Evolutionary conservation across 1,284 basidiomycete genomes (phyloP), one percentile per base, ranked within the genome.

Genomic region (Crepidotus sp.): DNA sequence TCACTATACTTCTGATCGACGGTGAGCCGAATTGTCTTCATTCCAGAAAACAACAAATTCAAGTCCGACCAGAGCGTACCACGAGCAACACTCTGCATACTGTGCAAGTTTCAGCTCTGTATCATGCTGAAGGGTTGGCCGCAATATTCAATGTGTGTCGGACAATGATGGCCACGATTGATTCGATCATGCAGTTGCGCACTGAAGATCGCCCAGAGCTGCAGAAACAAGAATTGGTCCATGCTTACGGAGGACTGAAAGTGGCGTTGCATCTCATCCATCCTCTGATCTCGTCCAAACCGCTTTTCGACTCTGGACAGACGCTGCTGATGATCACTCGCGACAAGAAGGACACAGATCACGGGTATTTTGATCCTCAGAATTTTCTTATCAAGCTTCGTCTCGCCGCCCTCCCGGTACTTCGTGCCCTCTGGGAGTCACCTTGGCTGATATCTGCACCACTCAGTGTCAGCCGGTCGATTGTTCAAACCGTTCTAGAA

Each of bases 361-460:
- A 69, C 4, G 79, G 79, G 35, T 86, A 82, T 60, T 96, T 95
- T 54, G 83, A 93, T 56, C 77, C 90, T 0, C 80, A 84, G 59
- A 83, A 86, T 57, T 86, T 96, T 62, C 72, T 98, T 39, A 80
- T 98, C 48, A 77, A 75, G 51, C 69, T 96, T 54, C 83, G 96
- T 32, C 63, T 81, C 18, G 71, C 76, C 4, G 71, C 83, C 21
- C 64, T 93, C 18, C 85, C 92, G 0, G 59, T 86, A 8, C 59
- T 91, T 4, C 69, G 68, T 19, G 71, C 73, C 6, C 70, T 93
- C 10, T 98, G 94, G 93, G 73, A 83, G 49, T 79, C 91, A 4
- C 59, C 75, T 0, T 98, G 95, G 94, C 70, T 98, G 0, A 65
- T 77, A 5, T 71, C 77, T 0, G 76, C 83, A 0, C 89, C 90